Conservation (phyloP, 257 asterid genomes). For the Paulownia fortunei region DNA sequence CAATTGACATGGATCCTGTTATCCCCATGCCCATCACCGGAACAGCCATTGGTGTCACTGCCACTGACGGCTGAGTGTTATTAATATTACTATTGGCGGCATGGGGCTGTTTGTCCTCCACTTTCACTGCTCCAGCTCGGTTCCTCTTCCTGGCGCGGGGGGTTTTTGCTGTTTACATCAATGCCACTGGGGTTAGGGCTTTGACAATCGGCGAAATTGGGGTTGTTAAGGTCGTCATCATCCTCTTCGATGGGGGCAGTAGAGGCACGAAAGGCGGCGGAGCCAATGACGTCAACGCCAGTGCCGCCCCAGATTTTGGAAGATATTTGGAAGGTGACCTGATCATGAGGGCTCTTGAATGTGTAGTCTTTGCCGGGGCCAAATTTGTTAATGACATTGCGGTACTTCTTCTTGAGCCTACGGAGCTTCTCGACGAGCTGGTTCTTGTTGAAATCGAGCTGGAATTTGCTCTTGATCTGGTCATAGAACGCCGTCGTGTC, state of each 20-base stretch:
- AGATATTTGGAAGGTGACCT: slow-evolving; percentile 85
- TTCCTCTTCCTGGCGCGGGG: slow-evolving; percentile 73
- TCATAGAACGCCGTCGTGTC: slow-evolving; percentile 94
- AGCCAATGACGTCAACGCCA: slow-evolving; percentile 29
- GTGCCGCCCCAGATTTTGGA: slow-evolving; percentile 73
- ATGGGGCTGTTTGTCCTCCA: slow-evolving; percentile 63
- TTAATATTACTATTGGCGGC: slow-evolving; percentile 27
- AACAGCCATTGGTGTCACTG: slow-evolving; percentile 46
- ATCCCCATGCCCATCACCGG: slow-evolving; percentile 39
- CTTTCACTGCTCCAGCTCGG: slow-evolving; percentile 56
- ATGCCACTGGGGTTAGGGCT: slow-evolving; percentile 72
- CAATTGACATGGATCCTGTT: slow-evolving; percentile 48
- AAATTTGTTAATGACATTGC: slow-evolving; percentile 66
- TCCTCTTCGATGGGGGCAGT: slow-evolving; percentile 62
- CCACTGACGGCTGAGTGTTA: slow-evolving; percentile 37
- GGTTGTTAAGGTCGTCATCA: slow-evolving; percentile 61
- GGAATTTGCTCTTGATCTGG: slow-evolving; percentile 83
- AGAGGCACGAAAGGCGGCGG: slow-evolving; percentile 36
- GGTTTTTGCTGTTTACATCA: slow-evolving; percentile 66
- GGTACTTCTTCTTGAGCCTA: slow-evolving; percentile 85
- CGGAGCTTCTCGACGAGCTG: slow-evolving; percentile 97
- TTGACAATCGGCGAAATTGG: slow-evolving; percentile 46
- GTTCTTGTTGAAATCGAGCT: slow-evolving; percentile 90
- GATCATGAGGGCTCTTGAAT: slow-evolving; percentile 92
- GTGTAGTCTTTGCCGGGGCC: slow-evolving; percentile 76